These are phyloP conservation scores for Rhododendron simsii DNA, from an alignment of 148 eudicot genomes.

Conservation along the genomic window DNA sequence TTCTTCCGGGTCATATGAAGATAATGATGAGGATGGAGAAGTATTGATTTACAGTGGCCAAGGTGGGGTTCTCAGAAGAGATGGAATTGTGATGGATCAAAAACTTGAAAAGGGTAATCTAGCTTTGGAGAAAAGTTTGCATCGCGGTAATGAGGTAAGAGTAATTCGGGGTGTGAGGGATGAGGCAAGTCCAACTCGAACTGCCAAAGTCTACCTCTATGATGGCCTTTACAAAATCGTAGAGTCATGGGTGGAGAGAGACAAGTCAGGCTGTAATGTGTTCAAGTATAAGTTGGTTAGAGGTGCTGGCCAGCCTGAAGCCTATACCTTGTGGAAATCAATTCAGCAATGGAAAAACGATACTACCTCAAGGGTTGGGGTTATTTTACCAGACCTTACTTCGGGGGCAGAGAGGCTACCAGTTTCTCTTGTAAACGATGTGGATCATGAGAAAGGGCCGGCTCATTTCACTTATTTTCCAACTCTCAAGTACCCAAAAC, in stretches of 20 bases:
- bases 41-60: constrained; percentile 79
- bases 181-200: constrained; percentile 20
- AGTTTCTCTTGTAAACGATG: constrained; percentile 74
- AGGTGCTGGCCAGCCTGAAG: constrained; percentile 70
- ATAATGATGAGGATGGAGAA: constrained; percentile 66
- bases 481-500: constrained; percentile 48
- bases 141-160: constrained; percentile 66
- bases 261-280: constrained; percentile 59
- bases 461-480: constrained; percentile 67
- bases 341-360: constrained; percentile 81
- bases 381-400: constrained; percentile 79
- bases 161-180: constrained; percentile 79
- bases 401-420: constrained; percentile 72
- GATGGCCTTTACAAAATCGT: constrained; percentile 82
- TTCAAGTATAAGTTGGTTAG: constrained; percentile 82
- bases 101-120: constrained; percentile 91
- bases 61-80: constrained; percentile 64
- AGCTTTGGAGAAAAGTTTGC: constrained; percentile 78
- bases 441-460: constrained; percentile 83
- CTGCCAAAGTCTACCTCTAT: constrained; percentile 57
- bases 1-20: constrained; percentile 86
- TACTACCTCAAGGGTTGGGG: constrained; percentile 47
- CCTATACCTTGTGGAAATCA: constrained; percentile 69
- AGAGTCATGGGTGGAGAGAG: constrained; percentile 81
- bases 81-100: constrained; percentile 62